Base-by-base conservation (phyloP, 2,329 filamentous ascomycete genomes). In the Beauveria australis region DNA sequence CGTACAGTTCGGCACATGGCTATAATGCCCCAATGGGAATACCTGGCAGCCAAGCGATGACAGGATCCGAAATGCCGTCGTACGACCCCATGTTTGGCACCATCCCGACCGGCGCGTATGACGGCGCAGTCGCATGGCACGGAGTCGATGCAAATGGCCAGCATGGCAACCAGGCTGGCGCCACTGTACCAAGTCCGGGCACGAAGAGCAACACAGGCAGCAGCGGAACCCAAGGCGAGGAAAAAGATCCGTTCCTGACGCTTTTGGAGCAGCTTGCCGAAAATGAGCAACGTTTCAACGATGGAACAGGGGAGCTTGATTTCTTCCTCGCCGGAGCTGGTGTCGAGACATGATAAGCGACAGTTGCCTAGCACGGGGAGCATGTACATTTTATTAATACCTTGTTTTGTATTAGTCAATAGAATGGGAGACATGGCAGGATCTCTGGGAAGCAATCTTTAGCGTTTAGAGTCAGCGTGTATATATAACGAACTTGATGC, bases 231-330 rank as follows among this genome's bases (percentile, higher is more conserved):
- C 70, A 76, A 3, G 78, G 76, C 2, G 81, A 86, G 22, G 89
- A 93, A 65, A 92, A 89, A 66, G 91, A 94, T 68, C 89, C 90
- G 0, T 94, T 95, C 69, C 73, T 94, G 46, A 89, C 84, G 63
- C 74, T 94, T 47, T 75, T 94, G 41, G 90, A 94, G 71, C 89
- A 94, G 73, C 78, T 94, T 62, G 90, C 89, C 0, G 89, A 94
- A 72, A 92, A 91, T 67, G 89, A 93, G 72, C 82, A 89, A 59
- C 70, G 71, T 24, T 69, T 74, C 58, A 79, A 79, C 47, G 78
- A 83, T 56, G 89, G 87, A 0, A 83, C 86, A 10, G 88, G 87
- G 14, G 89, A 93, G 69, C 75, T 94, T 67, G 89, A 93, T 71
- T 92, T 91, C 73, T 92, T 92, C 68, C 74, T 92, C 30, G 71